Base-by-base conservation (phyloP, 805 yeast species). In the Zygoascus bituminiphila region DNA sequence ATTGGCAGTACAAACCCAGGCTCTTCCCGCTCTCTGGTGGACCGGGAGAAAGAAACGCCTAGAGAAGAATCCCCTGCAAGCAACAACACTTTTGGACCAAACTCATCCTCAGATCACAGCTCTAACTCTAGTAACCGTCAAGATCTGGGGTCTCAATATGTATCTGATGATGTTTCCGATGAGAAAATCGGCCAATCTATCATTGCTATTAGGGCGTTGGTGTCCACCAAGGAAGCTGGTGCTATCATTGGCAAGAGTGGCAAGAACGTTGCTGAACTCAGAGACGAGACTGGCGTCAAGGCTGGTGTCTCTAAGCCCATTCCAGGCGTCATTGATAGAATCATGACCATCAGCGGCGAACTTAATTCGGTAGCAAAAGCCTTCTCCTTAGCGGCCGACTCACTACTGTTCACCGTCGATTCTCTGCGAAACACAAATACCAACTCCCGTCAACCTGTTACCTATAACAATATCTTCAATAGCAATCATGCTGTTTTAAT, bases 201-300 rank as follows among this genome's bases (percentile, higher is more conserved):
- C 7, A 17, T 41, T n/a, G 17, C 44, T 4, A 33, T 66, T 23
- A 64, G 88, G 51, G 76, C 87, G 1, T 72, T 88, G 24, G 84
- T 88, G 17, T 80, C 93, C 2, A 77, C 88, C 48, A 84, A 82
- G 61, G 96, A 88, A 64, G 89, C 95, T 10, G 96, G 96, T 15
- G 84, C 88, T 52, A 78, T 88, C 53, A 88, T 88, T 57, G 96
- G 96, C 47, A 84, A 84, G 55, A 83, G 78, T 54, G 96, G 96
- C 42, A 72, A 75, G 44, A 82, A 82, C 48, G 88, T 88, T 51
- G 84, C 88, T 48, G 73, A 76, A 31, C 78, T 88, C 42, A 74
- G 96, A 55, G 87, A 78, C 44, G 76, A 76, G 50, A 84, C 91
- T 25, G 75, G 76, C 48, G 88, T 88, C 51, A 85, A 83, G 62